Conservation (phyloP, 2,329 filamentous ascomycete species). For the Sporothrix euskadiensis region DNA sequence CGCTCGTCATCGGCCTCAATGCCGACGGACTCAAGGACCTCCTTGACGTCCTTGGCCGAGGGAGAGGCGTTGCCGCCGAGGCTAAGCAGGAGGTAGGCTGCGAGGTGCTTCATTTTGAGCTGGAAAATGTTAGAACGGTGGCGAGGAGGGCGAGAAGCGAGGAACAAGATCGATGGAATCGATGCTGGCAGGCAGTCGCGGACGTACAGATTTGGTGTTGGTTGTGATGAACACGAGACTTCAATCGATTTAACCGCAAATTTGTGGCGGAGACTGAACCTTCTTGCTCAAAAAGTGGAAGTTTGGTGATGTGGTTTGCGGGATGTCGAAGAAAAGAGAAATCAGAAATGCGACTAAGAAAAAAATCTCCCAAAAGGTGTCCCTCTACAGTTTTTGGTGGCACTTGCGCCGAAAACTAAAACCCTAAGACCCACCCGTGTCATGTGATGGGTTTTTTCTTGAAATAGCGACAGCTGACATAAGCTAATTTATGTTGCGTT, state of each 20-base stretch:
- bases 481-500: not conserved
- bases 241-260: slow-evolving; percentile 99
- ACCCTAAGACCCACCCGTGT: slow-evolving; percentile 20
- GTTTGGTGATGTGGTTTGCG: slow-evolving; percentile 25
- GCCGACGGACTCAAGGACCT: slow-evolving; percentile 87
- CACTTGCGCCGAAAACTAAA: slow-evolving; percentile 8
- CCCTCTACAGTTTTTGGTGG: slow-evolving; percentile 18
- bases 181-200: not conserved
- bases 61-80: slow-evolving; percentile 91
- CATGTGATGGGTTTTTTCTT: slow-evolving; percentile 2
- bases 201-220: slow-evolving; percentile 38
- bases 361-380: slow-evolving; percentile 4
- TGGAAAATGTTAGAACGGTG: not conserved
- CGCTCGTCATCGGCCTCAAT: slow-evolving; percentile 91
- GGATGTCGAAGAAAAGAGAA: slow-evolving; percentile 20
- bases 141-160: not conserved
- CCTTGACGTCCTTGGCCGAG: slow-evolving; percentile 81
- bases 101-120: slow-evolving; percentile 98
- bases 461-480: not conserved
- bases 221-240: slow-evolving; percentile 72
- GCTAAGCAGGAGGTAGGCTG: slow-evolving; percentile 95
- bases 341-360: slow-evolving; percentile 20
- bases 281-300: slow-evolving; percentile 66
- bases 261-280: slow-evolving; percentile 97
- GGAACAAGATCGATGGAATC: not conserved